Conservation (phyloP, 1,284 basidiomycete genomes). For the Leccinum idahoense region DNA sequence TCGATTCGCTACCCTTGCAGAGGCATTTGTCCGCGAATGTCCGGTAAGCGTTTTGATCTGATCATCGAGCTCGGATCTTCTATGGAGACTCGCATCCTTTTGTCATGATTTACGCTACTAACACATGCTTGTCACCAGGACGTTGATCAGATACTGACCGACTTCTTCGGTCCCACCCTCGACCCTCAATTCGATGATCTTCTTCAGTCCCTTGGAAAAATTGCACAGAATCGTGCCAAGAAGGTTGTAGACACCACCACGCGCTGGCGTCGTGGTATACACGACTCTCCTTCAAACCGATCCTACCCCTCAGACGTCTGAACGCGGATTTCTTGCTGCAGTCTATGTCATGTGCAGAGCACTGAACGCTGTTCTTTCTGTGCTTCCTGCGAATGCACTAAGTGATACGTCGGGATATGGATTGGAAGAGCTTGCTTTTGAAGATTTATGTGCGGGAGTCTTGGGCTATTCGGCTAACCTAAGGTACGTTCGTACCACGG, state of each 20-base stretch:
- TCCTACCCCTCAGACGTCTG: conserved; percentile 41
- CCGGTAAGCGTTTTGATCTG: conserved; percentile 44
- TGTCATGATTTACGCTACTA: conserved; percentile 1
- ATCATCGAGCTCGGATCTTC: not conserved
- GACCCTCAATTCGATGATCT: conserved; percentile 80
- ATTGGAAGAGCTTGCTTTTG: conserved; percentile 83
- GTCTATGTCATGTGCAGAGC: conserved; percentile 88
- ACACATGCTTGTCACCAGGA: conserved; percentile 41
- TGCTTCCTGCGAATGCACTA: conserved; percentile 69
- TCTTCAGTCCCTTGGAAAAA: conserved; percentile 78
- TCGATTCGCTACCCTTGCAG: conserved; percentile 74
- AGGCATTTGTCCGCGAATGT: conserved; percentile 65
- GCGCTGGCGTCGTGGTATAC: conserved; percentile 81
- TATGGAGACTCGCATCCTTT: not conserved
- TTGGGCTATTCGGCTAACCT: conserved; percentile 78
- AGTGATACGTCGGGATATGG: conserved; percentile 73
- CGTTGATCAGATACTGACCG: conserved; percentile 59
- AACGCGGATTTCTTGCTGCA: conserved; percentile 77
- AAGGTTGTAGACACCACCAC: conserved; percentile 84
- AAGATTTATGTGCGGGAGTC: conserved; percentile 78
- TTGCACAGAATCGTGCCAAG: conserved; percentile 80
- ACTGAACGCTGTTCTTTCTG: conserved; percentile 71
- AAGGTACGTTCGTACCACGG: conserved; percentile 40
- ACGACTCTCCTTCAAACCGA: conserved; percentile 52
- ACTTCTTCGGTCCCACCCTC: conserved; percentile 64